Evolutionary conservation across 371 early-diverging fungal species (phyloP).

Genomic region (Entomophthora muscae): DNA sequence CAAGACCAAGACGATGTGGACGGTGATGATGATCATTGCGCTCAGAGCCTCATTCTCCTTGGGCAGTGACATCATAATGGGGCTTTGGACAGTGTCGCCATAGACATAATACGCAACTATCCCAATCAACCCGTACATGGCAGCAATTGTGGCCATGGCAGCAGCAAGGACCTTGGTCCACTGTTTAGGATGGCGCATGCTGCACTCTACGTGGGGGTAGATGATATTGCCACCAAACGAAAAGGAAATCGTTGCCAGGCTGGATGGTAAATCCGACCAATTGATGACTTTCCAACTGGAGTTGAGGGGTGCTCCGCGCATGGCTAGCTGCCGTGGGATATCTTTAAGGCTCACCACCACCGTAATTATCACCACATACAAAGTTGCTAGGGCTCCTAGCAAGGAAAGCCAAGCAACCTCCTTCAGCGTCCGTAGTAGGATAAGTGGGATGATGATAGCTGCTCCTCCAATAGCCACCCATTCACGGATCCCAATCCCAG

Average conservation of each 20-base stretch:
- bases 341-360: slow-evolving; percentile 22
- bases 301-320: neutral
- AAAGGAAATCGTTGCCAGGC: slow-evolving; percentile 44
- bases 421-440: slow-evolving; percentile 33
- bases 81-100: slow-evolving; percentile 37
- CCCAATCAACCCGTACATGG: slow-evolving; percentile 53
- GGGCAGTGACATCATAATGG: slow-evolving; percentile 49
- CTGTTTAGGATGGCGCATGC: slow-evolving; percentile 51
- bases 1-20: slow-evolving; percentile 30
- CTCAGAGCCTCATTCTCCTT: slow-evolving; percentile 18
- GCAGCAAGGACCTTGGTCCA: slow-evolving; percentile 48
- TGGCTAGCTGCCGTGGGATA: slow-evolving; percentile 13
- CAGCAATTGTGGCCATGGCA: slow-evolving; percentile 47
- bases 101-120: slow-evolving; percentile 61
- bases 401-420: slow-evolving; percentile 26
- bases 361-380: slow-evolving; percentile 17
- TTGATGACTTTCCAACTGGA: slow-evolving; percentile 22
- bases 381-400: slow-evolving; percentile 24
- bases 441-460: slow-evolving; percentile 24
- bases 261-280: slow-evolving; percentile 31
- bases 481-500: neutral
- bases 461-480: slow-evolving; percentile 28
- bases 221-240: slow-evolving; percentile 60
- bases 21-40: slow-evolving; percentile 15
- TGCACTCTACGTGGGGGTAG: slow-evolving; percentile 63